phyloP scores from a whole-genome alignment of 83 land plant genomes.

The Picea mariana region DNA sequence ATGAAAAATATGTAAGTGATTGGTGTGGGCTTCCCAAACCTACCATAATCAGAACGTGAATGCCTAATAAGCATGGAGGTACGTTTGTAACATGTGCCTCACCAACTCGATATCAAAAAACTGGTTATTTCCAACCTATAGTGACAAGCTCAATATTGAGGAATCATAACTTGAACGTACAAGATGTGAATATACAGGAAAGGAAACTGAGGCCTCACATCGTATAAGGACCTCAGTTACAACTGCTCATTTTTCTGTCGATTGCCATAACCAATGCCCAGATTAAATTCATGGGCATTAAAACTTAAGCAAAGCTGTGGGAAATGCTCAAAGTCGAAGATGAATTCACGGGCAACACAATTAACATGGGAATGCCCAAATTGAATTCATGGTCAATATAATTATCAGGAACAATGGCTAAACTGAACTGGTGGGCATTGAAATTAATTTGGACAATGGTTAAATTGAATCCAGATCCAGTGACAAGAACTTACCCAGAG shows the following conservation, averaged over 20 bases:
- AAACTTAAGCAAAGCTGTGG: neutral
- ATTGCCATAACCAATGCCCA: neutral
- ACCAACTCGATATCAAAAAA: too few relatives aligned
- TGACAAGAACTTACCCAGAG: constrained; percentile 43
- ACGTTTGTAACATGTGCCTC: too few relatives aligned
- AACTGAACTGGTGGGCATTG: neutral
- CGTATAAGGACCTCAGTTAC: neutral
- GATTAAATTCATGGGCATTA: neutral
- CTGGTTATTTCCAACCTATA: too few relatives aligned
- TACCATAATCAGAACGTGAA: too few relatives aligned
- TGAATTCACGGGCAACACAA: neutral
- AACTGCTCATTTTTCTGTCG: neutral
- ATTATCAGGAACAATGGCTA: neutral
- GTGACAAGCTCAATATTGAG: too few relatives aligned
- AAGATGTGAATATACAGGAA: too few relatives aligned
- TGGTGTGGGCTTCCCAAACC: too few relatives aligned
- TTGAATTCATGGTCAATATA: neutral
- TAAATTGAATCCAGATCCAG: too few relatives aligned
- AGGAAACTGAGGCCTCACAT: too few relatives aligned
- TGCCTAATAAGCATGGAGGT: too few relatives aligned
- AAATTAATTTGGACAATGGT: neutral
- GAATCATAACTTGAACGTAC: too few relatives aligned
- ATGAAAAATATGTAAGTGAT: too few relatives aligned
- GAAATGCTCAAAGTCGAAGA: neutral
- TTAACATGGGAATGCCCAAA: neutral